phyloP scores from a whole-genome alignment of 352 stramenopile species.

The Globisporangium canariense region DNA sequence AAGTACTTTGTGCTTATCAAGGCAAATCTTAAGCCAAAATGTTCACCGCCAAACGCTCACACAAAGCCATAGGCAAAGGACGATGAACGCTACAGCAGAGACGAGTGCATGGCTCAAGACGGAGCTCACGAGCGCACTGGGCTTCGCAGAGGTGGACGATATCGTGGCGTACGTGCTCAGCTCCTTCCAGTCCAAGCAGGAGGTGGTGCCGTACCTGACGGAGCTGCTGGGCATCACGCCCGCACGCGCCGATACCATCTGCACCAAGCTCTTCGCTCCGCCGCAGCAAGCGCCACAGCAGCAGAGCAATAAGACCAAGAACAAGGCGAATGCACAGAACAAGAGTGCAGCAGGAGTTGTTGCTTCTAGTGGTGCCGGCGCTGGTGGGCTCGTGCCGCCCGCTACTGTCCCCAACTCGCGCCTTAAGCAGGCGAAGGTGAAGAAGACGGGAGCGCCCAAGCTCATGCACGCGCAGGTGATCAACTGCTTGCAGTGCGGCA shows the following conservation, averaged over 20 bases:
- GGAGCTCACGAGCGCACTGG: slow-evolving; percentile 57
- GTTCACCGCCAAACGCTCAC: background rate
- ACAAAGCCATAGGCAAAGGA: background rate
- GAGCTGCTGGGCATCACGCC: slow-evolving; percentile 61
- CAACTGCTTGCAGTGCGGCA: slow-evolving; percentile 68
- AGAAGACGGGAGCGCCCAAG: slow-evolving; percentile 35
- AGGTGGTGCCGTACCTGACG: slow-evolving; percentile 55
- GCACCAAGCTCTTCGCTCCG: slow-evolving; percentile 36
- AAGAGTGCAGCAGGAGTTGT: background rate
- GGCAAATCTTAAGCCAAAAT: background rate
- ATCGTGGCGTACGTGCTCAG: slow-evolving; percentile 55
- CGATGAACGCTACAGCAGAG: slow-evolving; percentile 25
- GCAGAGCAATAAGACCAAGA: background rate
- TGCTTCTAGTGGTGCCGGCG: background rate
- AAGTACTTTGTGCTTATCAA: background rate
- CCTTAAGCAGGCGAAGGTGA: slow-evolving; percentile 42
- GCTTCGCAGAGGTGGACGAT: slow-evolving; percentile 70
- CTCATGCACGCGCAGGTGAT: slow-evolving; percentile 56
- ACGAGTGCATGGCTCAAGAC: slow-evolving; percentile 50
- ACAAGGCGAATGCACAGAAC: slow-evolving; percentile 6
- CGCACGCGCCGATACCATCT: slow-evolving; percentile 45
- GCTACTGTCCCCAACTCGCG: slow-evolving; percentile 41
- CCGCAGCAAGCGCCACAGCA: background rate
- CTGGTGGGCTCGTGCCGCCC: slow-evolving; percentile 32
- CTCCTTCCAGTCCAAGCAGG: slow-evolving; percentile 41